phyloP scores from a whole-genome alignment of 2,329 filamentous ascomycete genomes.

The Claviceps africana region DNA sequence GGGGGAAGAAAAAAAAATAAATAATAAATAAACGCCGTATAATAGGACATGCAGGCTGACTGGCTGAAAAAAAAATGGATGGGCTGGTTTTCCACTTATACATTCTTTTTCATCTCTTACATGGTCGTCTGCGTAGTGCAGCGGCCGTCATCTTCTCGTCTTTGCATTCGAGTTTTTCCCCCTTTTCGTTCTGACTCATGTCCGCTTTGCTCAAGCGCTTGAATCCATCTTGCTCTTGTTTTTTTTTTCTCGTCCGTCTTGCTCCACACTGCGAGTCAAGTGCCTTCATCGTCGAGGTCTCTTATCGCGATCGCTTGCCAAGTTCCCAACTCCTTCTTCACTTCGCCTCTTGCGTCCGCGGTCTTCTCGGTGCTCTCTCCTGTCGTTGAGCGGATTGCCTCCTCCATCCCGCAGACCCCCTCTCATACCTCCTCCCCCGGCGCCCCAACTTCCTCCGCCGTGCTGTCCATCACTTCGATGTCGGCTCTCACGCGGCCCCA shows the following conservation, averaged over 20 bases:
- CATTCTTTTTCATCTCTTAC: not conserved
- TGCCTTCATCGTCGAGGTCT: conserved; percentile 31
- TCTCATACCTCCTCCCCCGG: conserved; percentile 13
- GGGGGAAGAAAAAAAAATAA: not conserved
- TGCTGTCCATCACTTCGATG: conserved; percentile 15
- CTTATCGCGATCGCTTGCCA: conserved; percentile 37
- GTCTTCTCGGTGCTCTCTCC: conserved; percentile 21
- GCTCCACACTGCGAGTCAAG: not conserved
- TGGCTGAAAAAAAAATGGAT: not conserved
- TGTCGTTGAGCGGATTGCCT: conserved; percentile 18
- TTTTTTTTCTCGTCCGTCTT: not conserved
- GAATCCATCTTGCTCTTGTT: not conserved
- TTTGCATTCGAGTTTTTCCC: not conserved
- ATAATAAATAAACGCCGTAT: not conserved
- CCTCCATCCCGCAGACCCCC: conserved; percentile 18
- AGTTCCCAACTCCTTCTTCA: conserved; percentile 30
- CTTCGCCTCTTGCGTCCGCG: conserved; percentile 27
- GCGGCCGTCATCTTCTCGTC: not conserved
- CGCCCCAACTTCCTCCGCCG: conserved; percentile 9
- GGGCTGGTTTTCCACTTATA: not conserved
- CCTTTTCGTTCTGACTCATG: not conserved
- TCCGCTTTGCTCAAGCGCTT: not conserved
- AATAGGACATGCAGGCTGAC: conserved; percentile 1
- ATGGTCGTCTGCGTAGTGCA: not conserved
- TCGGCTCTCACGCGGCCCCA: conserved; percentile 19